Evolutionary conservation across 2,329 filamentous ascomycete species (phyloP), one percentile per base, ranked within the genome.

Genomic region (Fusarium sp.): DNA sequence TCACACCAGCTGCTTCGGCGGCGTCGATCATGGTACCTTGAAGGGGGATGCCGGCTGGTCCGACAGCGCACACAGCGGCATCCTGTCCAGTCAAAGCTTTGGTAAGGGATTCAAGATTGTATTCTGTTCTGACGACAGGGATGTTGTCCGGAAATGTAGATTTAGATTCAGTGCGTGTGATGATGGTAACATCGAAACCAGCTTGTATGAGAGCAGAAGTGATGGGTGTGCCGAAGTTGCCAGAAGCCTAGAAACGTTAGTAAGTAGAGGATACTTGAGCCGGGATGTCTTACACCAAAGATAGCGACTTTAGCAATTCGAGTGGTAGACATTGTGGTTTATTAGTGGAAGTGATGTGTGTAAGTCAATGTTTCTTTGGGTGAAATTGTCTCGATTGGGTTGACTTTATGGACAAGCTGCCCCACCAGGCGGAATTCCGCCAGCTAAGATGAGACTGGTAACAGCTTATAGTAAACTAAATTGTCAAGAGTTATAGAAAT

Each of bases 191-290:
- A 1, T 58, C 12, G 12, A 71, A 70, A 16, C 55, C 52, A 7
- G 55, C 64, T 19, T 62, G 43, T 21, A 6, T 53, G 12, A 70
- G 67, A 18, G 67, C 67, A 9, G 59, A 45, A 14, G 67, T 70
- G 28, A 70, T 70, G 16, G 67, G 67, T 1, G 64, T 52, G 28
- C 67, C 67, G 11, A 70, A 71, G 48, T 71, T 71, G 5, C 67
- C 67, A n/a, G 67, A 65, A 10, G 67, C 67, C 67, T 70, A 7
- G 8, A 7, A 13, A 18, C 1, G 19, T 70, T 52, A 71, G 58
- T 31, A 2, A 21, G n/a, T 19, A 2, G 0, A 7, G 1, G 1
- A 4, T 1, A 8, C 11, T 2, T 7, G 6, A 1, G 13, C 7
- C 6, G 2, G 18, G 3, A 4, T 12, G 2, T 0, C 55, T 46